These are phyloP conservation scores for Moniliella sp. DNA, from an alignment of 1,284 basidiomycete species.

Conservation along the genomic window DNA sequence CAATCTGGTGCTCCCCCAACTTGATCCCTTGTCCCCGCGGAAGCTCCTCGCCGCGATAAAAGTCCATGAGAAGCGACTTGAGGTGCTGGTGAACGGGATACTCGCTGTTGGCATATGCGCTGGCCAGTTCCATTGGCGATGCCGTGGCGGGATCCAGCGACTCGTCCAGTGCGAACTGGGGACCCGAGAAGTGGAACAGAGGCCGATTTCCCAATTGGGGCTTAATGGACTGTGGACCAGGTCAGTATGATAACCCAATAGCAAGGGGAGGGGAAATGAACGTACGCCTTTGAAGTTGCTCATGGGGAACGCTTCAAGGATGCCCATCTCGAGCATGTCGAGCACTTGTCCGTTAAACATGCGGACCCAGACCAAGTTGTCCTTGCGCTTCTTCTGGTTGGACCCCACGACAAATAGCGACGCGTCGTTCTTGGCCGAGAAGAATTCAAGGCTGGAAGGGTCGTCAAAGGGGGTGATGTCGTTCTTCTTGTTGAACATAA, in stretches of 20 bases:
- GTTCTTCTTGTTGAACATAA: constrained; percentile 90
- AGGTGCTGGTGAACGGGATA: constrained; percentile 38
- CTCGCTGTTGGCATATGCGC: no score
- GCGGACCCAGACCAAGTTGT: constrained; percentile 63
- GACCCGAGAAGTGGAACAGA: constrained; percentile 72
- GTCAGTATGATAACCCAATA: no score
- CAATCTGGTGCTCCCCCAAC: no score
- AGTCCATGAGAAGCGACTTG: constrained; percentile 69
- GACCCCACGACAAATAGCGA: constrained; percentile 73
- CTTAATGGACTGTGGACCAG: no score
- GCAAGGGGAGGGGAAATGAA: no score
- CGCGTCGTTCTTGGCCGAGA: constrained; percentile 81
- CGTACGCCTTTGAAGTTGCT: constrained; percentile 55
- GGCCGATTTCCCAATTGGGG: constrained; percentile 74
- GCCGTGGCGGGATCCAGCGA: no score
- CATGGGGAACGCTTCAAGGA: constrained; percentile 61
- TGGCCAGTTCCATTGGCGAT: no score
- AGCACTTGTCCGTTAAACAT: constrained; percentile 72
- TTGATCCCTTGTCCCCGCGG: constrained; percentile 48
- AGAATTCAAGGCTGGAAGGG: constrained; percentile 59
- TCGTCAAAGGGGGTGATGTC: constrained; percentile 73
- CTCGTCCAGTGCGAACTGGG: constrained; percentile 33
- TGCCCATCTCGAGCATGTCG: constrained; percentile 83
- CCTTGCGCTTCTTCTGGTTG: constrained; percentile 78
- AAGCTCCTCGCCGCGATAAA: constrained; percentile 56